Percentiles rank a stretch among this genome's conserved stretches.
Conservation (phyloP, 805 yeast genomes). For the Monosporozyma aerobia region DNA sequence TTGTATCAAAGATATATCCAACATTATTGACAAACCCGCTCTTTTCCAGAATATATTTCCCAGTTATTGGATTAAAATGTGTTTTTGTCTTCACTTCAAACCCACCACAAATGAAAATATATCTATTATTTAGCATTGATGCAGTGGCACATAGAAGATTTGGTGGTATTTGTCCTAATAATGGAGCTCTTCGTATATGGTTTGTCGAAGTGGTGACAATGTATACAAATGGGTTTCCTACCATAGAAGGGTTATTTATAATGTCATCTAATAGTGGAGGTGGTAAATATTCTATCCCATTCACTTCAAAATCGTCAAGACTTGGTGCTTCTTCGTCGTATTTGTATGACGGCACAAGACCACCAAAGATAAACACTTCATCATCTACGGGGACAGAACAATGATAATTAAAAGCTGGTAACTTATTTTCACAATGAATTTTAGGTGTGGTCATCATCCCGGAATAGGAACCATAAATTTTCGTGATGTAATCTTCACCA, state of each 20-base stretch:
- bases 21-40: constrained; percentile 40
- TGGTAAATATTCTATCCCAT: constrained; percentile 36
- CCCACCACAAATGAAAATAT: constrained; percentile 64
- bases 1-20: constrained; percentile 51
- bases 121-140: constrained; percentile 42
- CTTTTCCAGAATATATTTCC: constrained; percentile 32
- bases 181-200: constrained; percentile 27
- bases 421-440: constrained; percentile 30
- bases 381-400: constrained; percentile 32
- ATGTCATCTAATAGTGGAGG: constrained; percentile 37
- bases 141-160: constrained; percentile 41
- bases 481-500: background rate
- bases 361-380: constrained; percentile 38
- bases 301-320: constrained; percentile 30
- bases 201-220: constrained; percentile 33
- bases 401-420: constrained; percentile 38
- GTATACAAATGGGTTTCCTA: constrained; percentile 32
- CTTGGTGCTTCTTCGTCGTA: constrained; percentile 23
- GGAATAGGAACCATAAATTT: constrained; percentile 13
- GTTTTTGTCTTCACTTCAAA: constrained; percentile 37
- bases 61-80: constrained; percentile 18
- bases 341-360: constrained; percentile 28
- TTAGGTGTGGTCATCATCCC: constrained; percentile 18
- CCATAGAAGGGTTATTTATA: constrained; percentile 35
- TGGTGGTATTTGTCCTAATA: constrained; percentile 40